Conservation (phyloP, 352 stramenopile genomes). For the Pythium pyrilobum region DNA sequence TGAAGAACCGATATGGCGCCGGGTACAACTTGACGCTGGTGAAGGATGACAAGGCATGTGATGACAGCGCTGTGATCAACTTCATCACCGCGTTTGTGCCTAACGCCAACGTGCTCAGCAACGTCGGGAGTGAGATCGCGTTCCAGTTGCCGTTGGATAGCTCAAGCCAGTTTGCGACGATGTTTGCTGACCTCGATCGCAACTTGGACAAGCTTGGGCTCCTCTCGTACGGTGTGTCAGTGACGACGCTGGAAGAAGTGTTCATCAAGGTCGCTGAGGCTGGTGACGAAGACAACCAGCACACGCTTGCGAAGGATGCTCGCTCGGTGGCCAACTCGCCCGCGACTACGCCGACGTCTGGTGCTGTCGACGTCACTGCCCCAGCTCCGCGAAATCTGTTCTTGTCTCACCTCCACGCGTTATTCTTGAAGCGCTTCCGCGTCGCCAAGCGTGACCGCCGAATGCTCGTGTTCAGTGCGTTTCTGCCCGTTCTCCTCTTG, state of each 20-base stretch:
- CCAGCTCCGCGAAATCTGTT: conserved; percentile 47
- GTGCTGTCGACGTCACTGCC: conserved; percentile 29
- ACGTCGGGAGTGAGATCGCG: conserved; percentile 72
- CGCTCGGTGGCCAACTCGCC: not conserved
- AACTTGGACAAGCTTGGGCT: conserved; percentile 27
- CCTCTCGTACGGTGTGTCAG: conserved; percentile 73
- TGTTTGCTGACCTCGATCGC: conserved; percentile 73
- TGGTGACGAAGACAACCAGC: conserved; percentile 38
- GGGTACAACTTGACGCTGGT: conserved; percentile 71
- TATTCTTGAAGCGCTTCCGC: conserved; percentile 82
- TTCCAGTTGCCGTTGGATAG: conserved; percentile 69
- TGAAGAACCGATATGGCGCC: conserved; percentile 68
- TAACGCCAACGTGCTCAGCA: conserved; percentile 57
- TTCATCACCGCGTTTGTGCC: conserved; percentile 35
- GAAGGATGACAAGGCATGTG: conserved; percentile 34
- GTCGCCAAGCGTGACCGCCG: conserved; percentile 88
- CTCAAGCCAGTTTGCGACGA: conserved; percentile 42
- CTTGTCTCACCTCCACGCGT: conserved; percentile 65
- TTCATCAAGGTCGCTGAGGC: conserved; percentile 87
- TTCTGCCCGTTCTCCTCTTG: conserved; percentile 72
- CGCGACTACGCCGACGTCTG: conserved; percentile 16
- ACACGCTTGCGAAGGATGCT: conserved; percentile 33
- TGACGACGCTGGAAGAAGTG: conserved; percentile 89
- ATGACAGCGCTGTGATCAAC: conserved; percentile 30
- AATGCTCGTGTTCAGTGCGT: conserved; percentile 57